Evolutionary conservation across 805 yeast species (phyloP).

Genomic region (Wickerhamomyces bisporus): DNA sequence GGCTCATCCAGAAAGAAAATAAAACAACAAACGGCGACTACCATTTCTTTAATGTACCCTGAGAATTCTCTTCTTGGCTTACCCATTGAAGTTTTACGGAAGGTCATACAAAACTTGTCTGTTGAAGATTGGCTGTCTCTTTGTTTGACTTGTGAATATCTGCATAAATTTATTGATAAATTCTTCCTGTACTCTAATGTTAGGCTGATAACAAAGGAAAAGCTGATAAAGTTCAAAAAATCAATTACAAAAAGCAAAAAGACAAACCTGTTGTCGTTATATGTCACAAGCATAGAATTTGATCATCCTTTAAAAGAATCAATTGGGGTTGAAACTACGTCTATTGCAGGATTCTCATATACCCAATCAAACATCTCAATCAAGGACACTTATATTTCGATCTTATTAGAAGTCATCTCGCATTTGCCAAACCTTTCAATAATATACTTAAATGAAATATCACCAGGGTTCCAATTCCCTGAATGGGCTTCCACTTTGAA

Average conservation of each 20-base stretch:
- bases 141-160: constrained; percentile 32
- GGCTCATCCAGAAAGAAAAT: background rate
- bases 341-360: constrained; percentile 21
- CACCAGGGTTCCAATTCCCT: constrained; percentile 44
- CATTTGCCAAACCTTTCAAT: constrained; percentile 42
- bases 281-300: constrained; percentile 17
- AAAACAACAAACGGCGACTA: background rate
- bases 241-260: constrained; percentile 31
- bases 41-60: constrained; percentile 21
- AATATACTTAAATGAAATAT: constrained; percentile 38
- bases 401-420: constrained; percentile 37
- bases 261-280: constrained; percentile 18
- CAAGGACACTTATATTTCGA: constrained; percentile 25
- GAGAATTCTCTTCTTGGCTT: constrained; percentile 32
- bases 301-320: constrained; percentile 15
- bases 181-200: constrained; percentile 33
- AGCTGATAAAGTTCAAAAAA: constrained; percentile 27
- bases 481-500: constrained; percentile 23
- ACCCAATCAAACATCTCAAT: constrained; percentile 18
- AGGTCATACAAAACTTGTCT: constrained; percentile 27
- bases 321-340: constrained; percentile 8
- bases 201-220: constrained; percentile 19
- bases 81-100: constrained; percentile 39
- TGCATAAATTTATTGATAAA: constrained; percentile 32
- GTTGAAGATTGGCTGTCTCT: constrained; percentile 22